phyloP scores from a whole-genome alignment of 169 alveolate genomes.

The Miamiensis avidus region DNA sequence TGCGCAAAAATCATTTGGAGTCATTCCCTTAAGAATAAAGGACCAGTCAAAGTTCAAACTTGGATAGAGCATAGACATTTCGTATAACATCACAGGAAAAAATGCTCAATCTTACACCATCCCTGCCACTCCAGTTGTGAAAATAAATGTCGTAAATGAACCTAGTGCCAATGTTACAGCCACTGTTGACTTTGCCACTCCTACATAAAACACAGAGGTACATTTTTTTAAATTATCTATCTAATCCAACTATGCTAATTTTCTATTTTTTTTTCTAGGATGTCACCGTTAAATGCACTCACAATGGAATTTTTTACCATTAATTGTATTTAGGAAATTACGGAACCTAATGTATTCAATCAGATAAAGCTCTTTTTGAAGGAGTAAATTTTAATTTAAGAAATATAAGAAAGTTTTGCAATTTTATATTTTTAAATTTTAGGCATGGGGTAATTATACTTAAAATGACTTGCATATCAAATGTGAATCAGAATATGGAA shows the following conservation, averaged over 20 bases:
- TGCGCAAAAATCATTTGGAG: background rate
- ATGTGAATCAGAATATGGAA: background rate
- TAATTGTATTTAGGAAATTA: background rate
- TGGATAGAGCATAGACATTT: background rate
- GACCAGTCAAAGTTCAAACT: background rate
- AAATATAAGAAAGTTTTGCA: too few species aligned
- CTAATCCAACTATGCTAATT: too few species aligned
- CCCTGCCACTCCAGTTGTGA: background rate
- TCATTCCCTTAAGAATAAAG: background rate
- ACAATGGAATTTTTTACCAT: background rate
- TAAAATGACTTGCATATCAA: background rate
- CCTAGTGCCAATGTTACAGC: background rate
- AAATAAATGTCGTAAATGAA: too few species aligned
- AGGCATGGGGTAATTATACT: background rate
- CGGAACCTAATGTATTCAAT: background rate
- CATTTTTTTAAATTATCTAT: too few species aligned
- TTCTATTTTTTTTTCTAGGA: too few species aligned
- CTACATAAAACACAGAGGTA: background rate
- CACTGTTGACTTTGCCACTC: background rate
- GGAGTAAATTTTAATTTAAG: background rate
- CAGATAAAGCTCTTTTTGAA: background rate
- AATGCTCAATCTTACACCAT: background rate
- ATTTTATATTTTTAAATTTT: too few species aligned
- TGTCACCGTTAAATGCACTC: background rate
- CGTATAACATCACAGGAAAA: background rate